Conservation (phyloP, 208 protist species). For the Vickermania spadyakhi region DNA sequence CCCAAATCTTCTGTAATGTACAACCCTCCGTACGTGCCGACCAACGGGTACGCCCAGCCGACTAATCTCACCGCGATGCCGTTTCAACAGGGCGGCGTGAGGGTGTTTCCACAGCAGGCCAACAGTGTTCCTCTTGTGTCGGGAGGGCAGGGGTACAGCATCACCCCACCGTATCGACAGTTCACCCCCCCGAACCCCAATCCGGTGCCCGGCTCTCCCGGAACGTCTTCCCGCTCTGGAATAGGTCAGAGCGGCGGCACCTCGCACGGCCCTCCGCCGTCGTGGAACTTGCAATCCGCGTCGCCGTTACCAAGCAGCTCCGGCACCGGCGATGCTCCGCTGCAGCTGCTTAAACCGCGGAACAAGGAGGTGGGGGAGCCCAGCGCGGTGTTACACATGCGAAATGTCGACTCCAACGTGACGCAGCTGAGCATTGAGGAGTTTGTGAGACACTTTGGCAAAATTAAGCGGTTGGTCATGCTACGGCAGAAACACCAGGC, state of each 20-base stretch:
- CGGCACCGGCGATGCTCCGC: conserved; percentile 6
- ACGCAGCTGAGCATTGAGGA: conserved; percentile 87
- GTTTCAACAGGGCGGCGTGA: neutral
- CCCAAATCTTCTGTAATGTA: too few species aligned
- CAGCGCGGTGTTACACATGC: conserved; percentile 83
- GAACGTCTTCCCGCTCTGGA: neutral
- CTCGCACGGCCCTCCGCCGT: neutral
- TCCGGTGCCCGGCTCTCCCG: neutral
- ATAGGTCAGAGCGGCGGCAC: neutral
- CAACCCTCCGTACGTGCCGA: neutral
- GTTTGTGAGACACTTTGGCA: conserved; percentile 79
- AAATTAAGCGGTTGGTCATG: conserved; percentile 90
- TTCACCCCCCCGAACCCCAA: neutral
- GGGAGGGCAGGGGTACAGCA: neutral
- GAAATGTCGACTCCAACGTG: conserved; percentile 87
- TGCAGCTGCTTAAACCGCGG: conserved; percentile 17
- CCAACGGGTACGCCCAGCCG: neutral
- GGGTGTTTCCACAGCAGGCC: neutral
- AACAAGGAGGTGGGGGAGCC: conserved; percentile 86
- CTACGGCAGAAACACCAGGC: conserved; percentile 91
- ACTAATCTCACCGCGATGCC: neutral
- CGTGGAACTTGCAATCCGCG: neutral
- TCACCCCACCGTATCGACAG: neutral
- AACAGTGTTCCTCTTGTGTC: neutral
- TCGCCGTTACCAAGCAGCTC: conserved; percentile 7